phyloP scores from a whole-genome alignment of 176 grass and related monocot species.

The Oryza punctata region DNA sequence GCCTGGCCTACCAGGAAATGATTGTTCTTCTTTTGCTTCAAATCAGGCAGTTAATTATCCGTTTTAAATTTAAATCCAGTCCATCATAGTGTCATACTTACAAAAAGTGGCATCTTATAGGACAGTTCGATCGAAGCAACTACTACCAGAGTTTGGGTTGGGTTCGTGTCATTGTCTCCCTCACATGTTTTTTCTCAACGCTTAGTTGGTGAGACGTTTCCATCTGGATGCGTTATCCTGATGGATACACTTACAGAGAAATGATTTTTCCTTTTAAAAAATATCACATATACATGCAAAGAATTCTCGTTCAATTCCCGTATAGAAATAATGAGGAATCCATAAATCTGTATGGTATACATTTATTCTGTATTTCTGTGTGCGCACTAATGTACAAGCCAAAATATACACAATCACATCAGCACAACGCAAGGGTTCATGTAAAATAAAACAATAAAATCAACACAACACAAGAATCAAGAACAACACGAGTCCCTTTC shows the following conservation, averaged over 20 bases:
- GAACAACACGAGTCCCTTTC: neutral
- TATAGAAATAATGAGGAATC: neutral
- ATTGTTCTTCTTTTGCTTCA: neutral
- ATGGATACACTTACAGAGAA: neutral
- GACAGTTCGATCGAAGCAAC: no score
- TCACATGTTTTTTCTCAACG: neutral
- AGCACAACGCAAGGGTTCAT: neutral
- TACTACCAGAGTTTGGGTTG: neutral
- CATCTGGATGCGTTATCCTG: neutral
- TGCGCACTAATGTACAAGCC: conserved; percentile 23
- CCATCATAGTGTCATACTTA: no score
- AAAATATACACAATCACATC: conserved; percentile 22
- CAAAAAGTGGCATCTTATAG: no score
- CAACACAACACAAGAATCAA: neutral
- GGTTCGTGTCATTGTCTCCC: neutral
- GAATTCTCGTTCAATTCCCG: neutral
- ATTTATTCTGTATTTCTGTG: conserved; percentile 23
- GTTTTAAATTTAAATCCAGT: no score
- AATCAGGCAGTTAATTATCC: neutral
- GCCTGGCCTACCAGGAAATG: neutral
- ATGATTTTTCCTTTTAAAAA: neutral
- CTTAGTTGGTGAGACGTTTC: conserved; percentile 9
- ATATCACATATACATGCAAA: neutral
- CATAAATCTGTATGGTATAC: neutral
- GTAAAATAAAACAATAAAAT: neutral